Evolutionary conservation across 148 eudicot species (phyloP).

Genomic region (Fallopia convolvulus): DNA sequence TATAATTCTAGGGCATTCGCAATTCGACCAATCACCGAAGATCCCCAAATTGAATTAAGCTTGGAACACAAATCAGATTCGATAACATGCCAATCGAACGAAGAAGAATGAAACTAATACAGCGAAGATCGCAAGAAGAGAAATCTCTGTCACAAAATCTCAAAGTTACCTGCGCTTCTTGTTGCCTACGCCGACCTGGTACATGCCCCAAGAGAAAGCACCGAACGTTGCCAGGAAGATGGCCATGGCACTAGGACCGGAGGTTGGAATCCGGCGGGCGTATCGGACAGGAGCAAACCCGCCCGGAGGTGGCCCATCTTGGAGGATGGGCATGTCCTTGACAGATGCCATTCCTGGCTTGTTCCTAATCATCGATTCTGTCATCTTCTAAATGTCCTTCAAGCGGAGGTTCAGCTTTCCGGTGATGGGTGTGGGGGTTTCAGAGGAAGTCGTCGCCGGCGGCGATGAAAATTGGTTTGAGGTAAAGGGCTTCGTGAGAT

Average conservation of each 20-base stretch:
- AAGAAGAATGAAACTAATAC: not conserved
- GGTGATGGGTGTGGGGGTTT: not conserved
- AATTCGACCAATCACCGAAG: not conserved
- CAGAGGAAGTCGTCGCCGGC: constrained; percentile 7
- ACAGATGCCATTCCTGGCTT: constrained; percentile 91
- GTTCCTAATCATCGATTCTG: constrained; percentile 66
- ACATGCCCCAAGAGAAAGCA: constrained; percentile 84
- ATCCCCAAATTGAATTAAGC: not conserved
- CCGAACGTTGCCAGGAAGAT: constrained; percentile 68
- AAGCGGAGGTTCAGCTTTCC: not conserved
- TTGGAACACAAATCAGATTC: not conserved
- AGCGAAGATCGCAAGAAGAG: not conserved
- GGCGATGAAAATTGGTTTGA: constrained; percentile 9
- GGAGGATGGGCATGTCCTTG: constrained; percentile 84
- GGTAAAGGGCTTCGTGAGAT: not conserved
- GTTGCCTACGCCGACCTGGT: constrained; percentile 85
- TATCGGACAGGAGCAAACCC: constrained; percentile 82
- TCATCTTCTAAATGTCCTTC: constrained; percentile 34
- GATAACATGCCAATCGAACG: not conserved
- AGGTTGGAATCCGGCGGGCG: constrained; percentile 81
- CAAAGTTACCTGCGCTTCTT: constrained; percentile 66
- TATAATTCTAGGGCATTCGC: not conserved
- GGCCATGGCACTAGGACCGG: constrained; percentile 83
- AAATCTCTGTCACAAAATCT: not conserved
- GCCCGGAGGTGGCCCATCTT: constrained; percentile 96